Conservation (phyloP, 257 asterid species). For the Scutellaria barbata region DNA sequence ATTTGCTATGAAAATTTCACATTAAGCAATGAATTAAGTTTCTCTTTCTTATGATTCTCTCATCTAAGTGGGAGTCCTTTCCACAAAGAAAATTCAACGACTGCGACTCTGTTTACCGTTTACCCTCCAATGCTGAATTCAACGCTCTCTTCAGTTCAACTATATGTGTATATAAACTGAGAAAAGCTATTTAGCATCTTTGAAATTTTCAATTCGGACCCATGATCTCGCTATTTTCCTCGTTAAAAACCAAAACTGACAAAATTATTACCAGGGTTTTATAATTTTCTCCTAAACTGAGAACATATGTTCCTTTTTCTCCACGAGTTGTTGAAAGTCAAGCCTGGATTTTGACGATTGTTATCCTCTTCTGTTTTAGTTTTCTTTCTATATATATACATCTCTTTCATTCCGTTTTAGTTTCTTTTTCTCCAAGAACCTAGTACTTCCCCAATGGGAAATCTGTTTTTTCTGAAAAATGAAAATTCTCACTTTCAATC, state of each 20-base stretch:
- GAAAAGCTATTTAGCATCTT: constrained; percentile 3
- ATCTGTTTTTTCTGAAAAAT: not conserved
- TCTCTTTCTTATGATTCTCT: not conserved
- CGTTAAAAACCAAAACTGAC: not conserved
- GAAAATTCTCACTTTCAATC: constrained; percentile 4
- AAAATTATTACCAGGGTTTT: not conserved
- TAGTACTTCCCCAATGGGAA: constrained; percentile 9
- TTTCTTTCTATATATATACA: constrained; percentile 27
- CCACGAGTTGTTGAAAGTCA: constrained; percentile 31
- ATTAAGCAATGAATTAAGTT: no score
- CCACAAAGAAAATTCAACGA: constrained; percentile 36
- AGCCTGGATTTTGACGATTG: constrained; percentile 27
- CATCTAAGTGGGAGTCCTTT: constrained; percentile 9
- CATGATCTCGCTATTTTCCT: constrained; percentile 22
- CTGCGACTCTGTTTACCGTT: constrained; percentile 32
- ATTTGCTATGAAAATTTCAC: no score
- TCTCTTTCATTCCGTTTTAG: constrained; percentile 18
- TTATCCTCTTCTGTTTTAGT: not conserved
- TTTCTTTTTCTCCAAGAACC: constrained; percentile 39
- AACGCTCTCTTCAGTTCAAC: constrained; percentile 28
- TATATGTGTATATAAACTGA: not conserved
- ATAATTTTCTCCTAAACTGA: constrained; percentile 14
- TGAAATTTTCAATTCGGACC: constrained; percentile 33
- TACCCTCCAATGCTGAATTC: constrained; percentile 38
- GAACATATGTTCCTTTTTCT: not conserved